Evolutionary conservation across 257 asterid species (phyloP), one percentile per base, ranked within the genome.

Genomic region (Ilex aquifolium): DNA sequence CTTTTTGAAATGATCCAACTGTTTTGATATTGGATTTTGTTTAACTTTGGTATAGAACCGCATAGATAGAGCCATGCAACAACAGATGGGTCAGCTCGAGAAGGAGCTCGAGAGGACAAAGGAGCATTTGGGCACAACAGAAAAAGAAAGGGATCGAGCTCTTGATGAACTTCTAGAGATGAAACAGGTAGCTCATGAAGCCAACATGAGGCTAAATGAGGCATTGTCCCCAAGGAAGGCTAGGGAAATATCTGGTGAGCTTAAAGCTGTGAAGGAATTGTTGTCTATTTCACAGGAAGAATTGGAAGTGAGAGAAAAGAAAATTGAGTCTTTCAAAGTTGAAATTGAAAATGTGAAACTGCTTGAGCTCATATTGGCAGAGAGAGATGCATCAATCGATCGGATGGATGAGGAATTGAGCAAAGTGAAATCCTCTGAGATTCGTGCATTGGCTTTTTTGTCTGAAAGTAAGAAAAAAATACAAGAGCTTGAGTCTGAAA

Each of bases 401-500:
- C 56, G 52, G 15, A 65, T 79, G 66, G 79, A 77, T 61, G 79
- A 71, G 71, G 91, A 81, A 62, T 59, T 81, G 54, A 59, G 64
- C 7, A 78, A 55, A 44, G 80, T 65, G 52, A 77, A 66, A 62
- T 80, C 72, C 1, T 69, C 72, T 2, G 53, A 76, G 46, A 61
- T 66, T 55, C 36, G 44, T 27, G 60, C 65, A 31, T 46, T n/a
- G 49, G 62, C 49, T 3, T 31, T 66, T 40, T 8, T 74, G 2
- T 65, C 73, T 21, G 81, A 44, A 13, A 65, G 66, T 54, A 66
- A 64, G 77, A 78, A 52, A 56, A 70, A 60, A 60, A 72, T 84
- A 6, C 70, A 66, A 42, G 90, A 88, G 11, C 56, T 91, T 3
- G 92, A 86, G 49, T 77, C 12, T n/a, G 84, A 92, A 49, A 66